Evolutionary conservation across 1,139 yeast species (phyloP).

Genomic region (Diutina ranongensis): DNA sequence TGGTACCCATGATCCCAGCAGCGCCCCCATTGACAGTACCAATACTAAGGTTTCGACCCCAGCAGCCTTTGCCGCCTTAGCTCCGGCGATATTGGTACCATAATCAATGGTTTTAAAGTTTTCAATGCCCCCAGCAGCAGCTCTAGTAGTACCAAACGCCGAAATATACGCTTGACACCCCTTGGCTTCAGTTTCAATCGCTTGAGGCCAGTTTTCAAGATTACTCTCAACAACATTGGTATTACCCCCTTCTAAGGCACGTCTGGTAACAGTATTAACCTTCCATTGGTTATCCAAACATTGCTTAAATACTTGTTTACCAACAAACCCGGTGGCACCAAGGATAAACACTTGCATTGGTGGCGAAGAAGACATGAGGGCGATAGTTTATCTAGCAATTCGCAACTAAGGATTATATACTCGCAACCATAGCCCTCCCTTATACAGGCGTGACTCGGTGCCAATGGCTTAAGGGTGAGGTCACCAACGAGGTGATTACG

Average conservation of each 20-base stretch:
- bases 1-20: conserved; percentile 32
- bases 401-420: no score
- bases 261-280: conserved; percentile 37
- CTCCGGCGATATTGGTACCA: conserved; percentile 52
- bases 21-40: conserved; percentile 53
- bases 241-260: conserved; percentile 15
- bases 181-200: conserved; percentile 12
- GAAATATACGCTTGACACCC: conserved; percentile 33
- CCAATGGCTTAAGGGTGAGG: no score
- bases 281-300: conserved; percentile 21
- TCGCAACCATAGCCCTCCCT: no score
- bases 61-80: conserved; percentile 55
- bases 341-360: conserved; percentile 22
- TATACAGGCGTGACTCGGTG: no score
- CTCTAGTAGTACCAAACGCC: conserved; percentile 67
- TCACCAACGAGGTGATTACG: no score
- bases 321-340: conserved; percentile 58
- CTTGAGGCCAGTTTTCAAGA: conserved; percentile 28
- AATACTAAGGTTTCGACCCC: conserved; percentile 57
- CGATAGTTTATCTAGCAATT: no score
- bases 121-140: conserved; percentile 52
- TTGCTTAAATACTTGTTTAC: conserved; percentile 31
- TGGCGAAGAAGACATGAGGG: not conserved
- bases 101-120: conserved; percentile 59
- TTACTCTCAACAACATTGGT: conserved; percentile 24